These are phyloP conservation scores for Trypanosoma melophagium DNA, from an alignment of 208 protist genomes.

Conservation along the genomic window DNA sequence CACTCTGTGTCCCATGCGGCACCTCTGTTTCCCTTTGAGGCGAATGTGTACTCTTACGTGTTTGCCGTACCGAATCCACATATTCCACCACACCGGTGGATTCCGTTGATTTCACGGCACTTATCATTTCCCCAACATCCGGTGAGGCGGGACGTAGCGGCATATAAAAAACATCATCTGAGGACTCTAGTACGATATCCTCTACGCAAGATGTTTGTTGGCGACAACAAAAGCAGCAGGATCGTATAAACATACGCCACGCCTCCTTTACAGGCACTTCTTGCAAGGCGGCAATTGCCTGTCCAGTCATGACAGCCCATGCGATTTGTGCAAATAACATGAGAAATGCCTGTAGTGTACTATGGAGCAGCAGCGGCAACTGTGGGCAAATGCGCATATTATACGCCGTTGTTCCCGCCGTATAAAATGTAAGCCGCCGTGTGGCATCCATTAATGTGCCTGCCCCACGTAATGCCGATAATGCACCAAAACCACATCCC, in stretches of 20 bases:
- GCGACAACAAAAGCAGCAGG: not conserved
- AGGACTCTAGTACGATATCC: too few relatives aligned
- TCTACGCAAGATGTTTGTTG: too few relatives aligned
- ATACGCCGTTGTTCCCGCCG: conserved; percentile 29
- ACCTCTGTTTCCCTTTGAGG: too few relatives aligned
- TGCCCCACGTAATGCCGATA: conserved; percentile 37
- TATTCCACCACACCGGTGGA: too few relatives aligned
- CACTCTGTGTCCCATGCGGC: too few relatives aligned
- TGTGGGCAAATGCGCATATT: conserved; percentile 44
- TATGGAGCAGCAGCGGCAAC: conserved; percentile 52
- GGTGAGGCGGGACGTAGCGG: too few relatives aligned
- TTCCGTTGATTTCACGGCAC: too few relatives aligned
- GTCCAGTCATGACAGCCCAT: conserved; percentile 65
- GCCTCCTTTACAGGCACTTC: not conserved
- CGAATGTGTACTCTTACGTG: too few relatives aligned
- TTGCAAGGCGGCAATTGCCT: conserved; percentile 41
- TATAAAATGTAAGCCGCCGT: conserved; percentile 20
- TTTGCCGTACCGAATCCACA: too few relatives aligned
- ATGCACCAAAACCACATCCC: conserved; percentile 49
- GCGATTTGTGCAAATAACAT: conserved; percentile 49
- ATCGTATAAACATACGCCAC: not conserved
- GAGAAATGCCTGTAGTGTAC: conserved; percentile 47
- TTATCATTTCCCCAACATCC: too few relatives aligned
- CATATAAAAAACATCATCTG: too few relatives aligned
- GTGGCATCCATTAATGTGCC: conserved; percentile 45